phyloP scores from a whole-genome alignment of 805 yeast genomes.

The Helenozyma baotianmanensis region DNA sequence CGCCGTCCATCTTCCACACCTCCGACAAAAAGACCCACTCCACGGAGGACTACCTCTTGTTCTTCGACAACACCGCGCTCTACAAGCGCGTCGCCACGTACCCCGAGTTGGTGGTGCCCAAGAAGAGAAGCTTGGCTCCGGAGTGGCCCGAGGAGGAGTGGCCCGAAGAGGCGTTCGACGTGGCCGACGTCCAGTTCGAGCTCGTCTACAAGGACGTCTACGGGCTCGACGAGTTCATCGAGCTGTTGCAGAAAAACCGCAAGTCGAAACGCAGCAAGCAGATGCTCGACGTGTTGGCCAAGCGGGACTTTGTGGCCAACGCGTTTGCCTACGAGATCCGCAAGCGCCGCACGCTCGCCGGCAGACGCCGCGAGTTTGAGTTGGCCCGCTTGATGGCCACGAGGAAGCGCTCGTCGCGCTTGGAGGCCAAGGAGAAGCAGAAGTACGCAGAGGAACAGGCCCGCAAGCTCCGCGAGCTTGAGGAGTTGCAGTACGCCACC shows the following conservation, averaged over 20 bases:
- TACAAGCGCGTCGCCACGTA: conserved; percentile 34
- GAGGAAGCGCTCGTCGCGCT: conserved; percentile 69
- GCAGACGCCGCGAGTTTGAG: conserved; percentile 58
- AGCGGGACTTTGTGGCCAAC: conserved; percentile 16
- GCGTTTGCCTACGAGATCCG: conserved; percentile 41
- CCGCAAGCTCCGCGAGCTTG: conserved; percentile 42
- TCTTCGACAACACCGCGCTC: conserved; percentile 49
- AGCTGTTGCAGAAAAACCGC: conserved; percentile 16
- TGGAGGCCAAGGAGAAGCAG: conserved; percentile 57
- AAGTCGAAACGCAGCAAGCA: conserved; percentile 31
- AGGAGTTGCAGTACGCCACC: conserved; percentile 41
- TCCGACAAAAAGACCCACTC: conserved; percentile 5
- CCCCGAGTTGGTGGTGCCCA: conserved; percentile 29
- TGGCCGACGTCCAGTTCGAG: conserved; percentile 25
- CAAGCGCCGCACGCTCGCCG: conserved; percentile 49
- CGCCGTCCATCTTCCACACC: conserved; percentile 11
- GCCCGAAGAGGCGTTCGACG: conserved; percentile 28
- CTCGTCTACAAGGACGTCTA: conserved; percentile 27
- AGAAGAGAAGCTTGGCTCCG: conserved; percentile 31
- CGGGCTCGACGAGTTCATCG: conserved; percentile 22
- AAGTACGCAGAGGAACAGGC: conserved; percentile 50
- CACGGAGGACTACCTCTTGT: conserved; percentile 32
- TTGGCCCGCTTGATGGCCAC: conserved; percentile 60
- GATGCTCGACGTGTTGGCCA: conserved; percentile 15
- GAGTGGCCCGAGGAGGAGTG: conserved; percentile 26